These are phyloP conservation scores for Aspergillus sojae DNA, from an alignment of 2,329 filamentous ascomycete genomes.

Conservation along the genomic window DNA sequence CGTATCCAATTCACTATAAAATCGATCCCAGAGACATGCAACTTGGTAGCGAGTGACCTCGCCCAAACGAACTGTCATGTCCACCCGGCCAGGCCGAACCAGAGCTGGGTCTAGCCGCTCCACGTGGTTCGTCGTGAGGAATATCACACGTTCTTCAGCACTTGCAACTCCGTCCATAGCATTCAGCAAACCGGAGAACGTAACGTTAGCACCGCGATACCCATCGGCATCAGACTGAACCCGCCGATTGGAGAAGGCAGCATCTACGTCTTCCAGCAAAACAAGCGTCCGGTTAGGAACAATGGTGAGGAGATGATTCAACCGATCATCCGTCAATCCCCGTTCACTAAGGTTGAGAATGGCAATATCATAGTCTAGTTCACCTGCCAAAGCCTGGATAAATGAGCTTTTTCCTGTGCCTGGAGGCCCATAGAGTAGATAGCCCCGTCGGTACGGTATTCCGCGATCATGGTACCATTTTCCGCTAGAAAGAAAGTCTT, in stretches of 20 bases:
- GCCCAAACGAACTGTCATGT: conserved; percentile 88
- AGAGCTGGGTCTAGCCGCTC: conserved; percentile 86
- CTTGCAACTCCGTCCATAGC: conserved; percentile 90
- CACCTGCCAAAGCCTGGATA: conserved; percentile 91
- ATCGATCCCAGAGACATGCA: conserved; percentile 85
- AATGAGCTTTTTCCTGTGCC: conserved; percentile 95
- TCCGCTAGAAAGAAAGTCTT: conserved; percentile 76
- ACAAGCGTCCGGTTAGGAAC: conserved; percentile 81
- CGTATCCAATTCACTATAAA: conserved; percentile 80
- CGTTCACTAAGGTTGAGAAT: conserved; percentile 90
- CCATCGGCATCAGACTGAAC: conserved; percentile 74
- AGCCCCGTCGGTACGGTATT: conserved; percentile 88
- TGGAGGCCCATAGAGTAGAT: conserved; percentile 84
- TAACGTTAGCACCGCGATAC: conserved; percentile 84
- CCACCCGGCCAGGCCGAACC: conserved; percentile 86
- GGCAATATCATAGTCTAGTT: conserved; percentile 88
- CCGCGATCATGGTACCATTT: conserved; percentile 94
- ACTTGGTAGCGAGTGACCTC: conserved; percentile 87
- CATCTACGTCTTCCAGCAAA: conserved; percentile 86
- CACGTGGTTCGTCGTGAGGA: conserved; percentile 92
- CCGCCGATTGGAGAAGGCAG: conserved; percentile 81
- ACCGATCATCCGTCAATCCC: conserved; percentile 84
- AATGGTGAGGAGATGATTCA: conserved; percentile 84
- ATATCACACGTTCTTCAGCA: conserved; percentile 89
- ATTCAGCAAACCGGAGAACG: conserved; percentile 87